These are phyloP conservation scores for Hypoxylon sp. DNA, from an alignment of 2,329 filamentous ascomycete genomes.

Conservation along the genomic window DNA sequence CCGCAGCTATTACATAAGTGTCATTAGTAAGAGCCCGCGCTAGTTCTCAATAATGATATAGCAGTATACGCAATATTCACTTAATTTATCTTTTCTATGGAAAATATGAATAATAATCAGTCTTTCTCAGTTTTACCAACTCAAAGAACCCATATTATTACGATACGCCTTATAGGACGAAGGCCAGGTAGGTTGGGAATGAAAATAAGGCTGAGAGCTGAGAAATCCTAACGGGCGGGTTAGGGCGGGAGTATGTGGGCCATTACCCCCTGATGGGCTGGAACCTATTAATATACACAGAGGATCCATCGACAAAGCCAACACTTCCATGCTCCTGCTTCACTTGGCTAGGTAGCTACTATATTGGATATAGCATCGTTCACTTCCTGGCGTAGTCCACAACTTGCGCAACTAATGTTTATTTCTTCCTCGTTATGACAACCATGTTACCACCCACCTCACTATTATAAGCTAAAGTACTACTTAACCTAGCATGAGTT, in stretches of 20 bases:
- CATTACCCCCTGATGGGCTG: constrained; percentile 10
- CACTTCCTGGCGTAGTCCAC: neutral
- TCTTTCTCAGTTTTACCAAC: neutral
- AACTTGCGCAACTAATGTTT: neutral
- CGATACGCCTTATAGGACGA: neutral
- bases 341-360: constrained; percentile 21
- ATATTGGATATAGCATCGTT: constrained; percentile 4
- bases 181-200: neutral
- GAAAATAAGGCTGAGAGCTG: constrained; percentile 37
- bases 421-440: neutral
- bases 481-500: neutral
- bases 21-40: constrained; percentile 8
- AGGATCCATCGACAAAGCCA: neutral
- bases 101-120: neutral
- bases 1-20: constrained; percentile 12
- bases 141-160: neutral
- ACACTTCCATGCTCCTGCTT: constrained; percentile 14
- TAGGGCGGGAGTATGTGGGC: constrained; percentile 35
- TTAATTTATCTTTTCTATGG: neutral
- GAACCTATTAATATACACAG: constrained; percentile 25
- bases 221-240: constrained; percentile 38
- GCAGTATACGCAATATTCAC: constrained; percentile 4
- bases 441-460: neutral
- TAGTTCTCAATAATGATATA: neutral
- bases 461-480: neutral